Percentiles rank a stretch among this genome's conserved stretches.
These are phyloP conservation scores for Populus ilicifolia DNA, from an alignment of 345 rosid species.

Conservation along the genomic window DNA sequence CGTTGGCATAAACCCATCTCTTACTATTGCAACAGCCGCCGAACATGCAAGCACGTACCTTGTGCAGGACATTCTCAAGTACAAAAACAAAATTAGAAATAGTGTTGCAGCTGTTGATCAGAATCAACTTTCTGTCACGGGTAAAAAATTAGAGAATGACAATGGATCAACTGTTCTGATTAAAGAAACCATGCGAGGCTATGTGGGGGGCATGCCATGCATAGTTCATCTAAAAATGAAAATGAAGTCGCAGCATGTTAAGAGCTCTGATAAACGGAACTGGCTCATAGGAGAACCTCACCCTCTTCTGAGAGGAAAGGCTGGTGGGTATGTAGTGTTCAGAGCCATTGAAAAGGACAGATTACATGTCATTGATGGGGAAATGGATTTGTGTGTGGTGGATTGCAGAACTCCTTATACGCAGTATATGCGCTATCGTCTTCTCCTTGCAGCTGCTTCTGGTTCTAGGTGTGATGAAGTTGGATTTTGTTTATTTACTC, in stretches of 20 bases:
- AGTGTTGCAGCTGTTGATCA: conserved; percentile 6
- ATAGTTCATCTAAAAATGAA: conserved; percentile 34
- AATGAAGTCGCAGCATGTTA: conserved; percentile 15
- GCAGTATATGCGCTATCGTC: conserved; percentile 37
- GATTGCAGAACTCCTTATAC: conserved; percentile 41
- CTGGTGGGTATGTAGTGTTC: conserved; percentile 34
- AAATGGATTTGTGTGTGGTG: conserved; percentile 30
- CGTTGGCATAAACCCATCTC: conserved; percentile 41
- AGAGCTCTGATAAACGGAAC: conserved; percentile 1
- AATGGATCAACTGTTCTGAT: conserved; percentile 15
- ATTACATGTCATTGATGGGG: conserved; percentile 36
- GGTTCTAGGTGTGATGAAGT: conserved; percentile 33
- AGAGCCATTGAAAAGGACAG: conserved; percentile 35
- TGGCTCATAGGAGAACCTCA: not conserved
- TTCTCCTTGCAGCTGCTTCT: conserved; percentile 42
- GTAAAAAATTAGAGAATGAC: conserved; percentile 4
- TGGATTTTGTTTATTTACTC: not conserved
- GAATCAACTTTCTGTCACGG: not conserved
- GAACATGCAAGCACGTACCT: conserved; percentile 39
- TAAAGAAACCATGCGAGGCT: conserved; percentile 40
- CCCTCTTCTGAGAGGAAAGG: conserved; percentile 32
- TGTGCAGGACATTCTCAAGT: conserved; percentile 28
- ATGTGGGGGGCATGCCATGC: conserved; percentile 44
- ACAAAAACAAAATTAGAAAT: conserved; percentile 14
- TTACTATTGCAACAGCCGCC: conserved; percentile 41